Evolutionary conservation across 2,329 filamentous ascomycete genomes (phyloP).

Genomic region (Graphilbum sp.): DNA sequence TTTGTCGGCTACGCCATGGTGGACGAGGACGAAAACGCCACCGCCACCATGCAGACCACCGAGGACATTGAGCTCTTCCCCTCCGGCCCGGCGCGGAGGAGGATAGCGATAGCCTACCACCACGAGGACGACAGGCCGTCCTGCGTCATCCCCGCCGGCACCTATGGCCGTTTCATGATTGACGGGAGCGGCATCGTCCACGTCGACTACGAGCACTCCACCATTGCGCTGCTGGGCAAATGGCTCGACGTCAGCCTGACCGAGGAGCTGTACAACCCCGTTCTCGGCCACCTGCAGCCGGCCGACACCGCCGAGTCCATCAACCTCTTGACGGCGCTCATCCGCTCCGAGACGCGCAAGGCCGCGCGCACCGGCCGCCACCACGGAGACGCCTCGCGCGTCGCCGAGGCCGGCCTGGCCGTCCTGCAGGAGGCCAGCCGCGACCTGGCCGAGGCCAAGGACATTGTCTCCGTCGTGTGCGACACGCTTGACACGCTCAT

Average conservation of each 20-base stretch:
- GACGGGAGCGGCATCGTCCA: slow-evolving; percentile 63
- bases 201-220: slow-evolving; percentile 65
- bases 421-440: slow-evolving; percentile 43
- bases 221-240: slow-evolving; percentile 62
- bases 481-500: slow-evolving; percentile 65
- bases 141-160: slow-evolving; percentile 47
- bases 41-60: slow-evolving; percentile 51
- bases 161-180: slow-evolving; percentile 55
- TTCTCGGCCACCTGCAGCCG: slow-evolving; percentile 35
- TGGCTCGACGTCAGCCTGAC: slow-evolving; percentile 51
- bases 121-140: slow-evolving; percentile 15
- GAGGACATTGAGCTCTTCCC: slow-evolving; percentile 48
- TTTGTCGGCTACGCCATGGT: slow-evolving; percentile 65
- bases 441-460: slow-evolving; percentile 39
- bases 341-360: slow-evolving; percentile 35
- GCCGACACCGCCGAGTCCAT: slow-evolving; percentile 60
- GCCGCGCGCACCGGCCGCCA: slow-evolving; percentile 5
- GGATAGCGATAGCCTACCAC: slow-evolving; percentile 27
- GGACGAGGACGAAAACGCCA: slow-evolving; percentile 60
- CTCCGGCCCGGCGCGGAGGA: slow-evolving; percentile 26
- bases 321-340: slow-evolving; percentile 52
- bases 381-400: slow-evolving; percentile 8
- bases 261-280: slow-evolving; percentile 35
- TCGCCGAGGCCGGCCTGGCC: slow-evolving; percentile 21
- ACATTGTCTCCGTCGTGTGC: slow-evolving; percentile 68